A percentile compares a stretch with the other conserved stretches of the same genome.
Conservation (phyloP, 176 grass and related monocot species). For the Oropetium thomaeum region DNA sequence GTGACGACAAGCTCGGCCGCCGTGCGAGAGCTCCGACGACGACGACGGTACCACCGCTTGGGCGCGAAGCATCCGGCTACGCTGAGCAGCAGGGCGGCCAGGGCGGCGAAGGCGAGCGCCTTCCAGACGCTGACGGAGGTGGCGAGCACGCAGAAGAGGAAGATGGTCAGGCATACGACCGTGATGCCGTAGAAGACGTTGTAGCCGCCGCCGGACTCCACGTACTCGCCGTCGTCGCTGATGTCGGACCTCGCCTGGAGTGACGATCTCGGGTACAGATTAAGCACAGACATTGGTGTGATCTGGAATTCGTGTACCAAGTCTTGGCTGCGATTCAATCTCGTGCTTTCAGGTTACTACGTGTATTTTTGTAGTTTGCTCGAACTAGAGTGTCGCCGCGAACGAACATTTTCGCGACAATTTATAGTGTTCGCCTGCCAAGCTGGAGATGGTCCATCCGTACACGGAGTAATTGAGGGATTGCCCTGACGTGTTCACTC, state of each 20-base stretch:
- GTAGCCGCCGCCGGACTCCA: neutral
- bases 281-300: no score
- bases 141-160: conserved; percentile 32
- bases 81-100: conserved; percentile 2
- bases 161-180: conserved; percentile 21
- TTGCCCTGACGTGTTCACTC: conserved; percentile 6
- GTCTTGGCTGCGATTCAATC: no score
- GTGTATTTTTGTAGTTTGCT: neutral
- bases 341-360: neutral
- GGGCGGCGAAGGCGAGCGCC: neutral
- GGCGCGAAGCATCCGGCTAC: conserved; percentile 23
- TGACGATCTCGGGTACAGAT: conserved; percentile 21
- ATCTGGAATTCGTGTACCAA: no score
- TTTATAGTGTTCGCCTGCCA: conserved; percentile 17
- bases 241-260: neutral
- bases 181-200: conserved; percentile 25
- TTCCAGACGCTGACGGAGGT: conserved; percentile 23
- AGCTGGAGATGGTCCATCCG: neutral
- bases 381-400: neutral
- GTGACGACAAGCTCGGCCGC: neutral
- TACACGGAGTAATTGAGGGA: neutral
- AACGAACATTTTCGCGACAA: neutral
- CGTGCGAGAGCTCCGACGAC: neutral
- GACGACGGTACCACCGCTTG: neutral
- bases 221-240: neutral